A percentile compares a stretch with the other conserved stretches of the same genome.
Evolutionary conservation across 1,284 basidiomycete genomes (phyloP).

Genomic region (Trichosporon sp.): DNA sequence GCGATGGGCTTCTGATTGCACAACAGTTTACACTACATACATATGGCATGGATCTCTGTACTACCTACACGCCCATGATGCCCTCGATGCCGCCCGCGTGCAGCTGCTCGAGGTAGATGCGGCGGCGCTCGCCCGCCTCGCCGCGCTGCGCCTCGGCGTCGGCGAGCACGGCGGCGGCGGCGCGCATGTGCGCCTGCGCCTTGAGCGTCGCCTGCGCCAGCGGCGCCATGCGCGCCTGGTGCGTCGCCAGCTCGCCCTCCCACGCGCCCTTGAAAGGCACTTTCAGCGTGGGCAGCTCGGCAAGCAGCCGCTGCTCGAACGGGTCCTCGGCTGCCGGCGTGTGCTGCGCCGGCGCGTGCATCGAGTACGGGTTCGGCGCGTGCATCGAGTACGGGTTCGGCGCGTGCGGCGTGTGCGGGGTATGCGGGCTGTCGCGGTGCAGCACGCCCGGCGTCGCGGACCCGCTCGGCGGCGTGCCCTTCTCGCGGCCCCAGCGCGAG

Average conservation of each 20-base stretch:
- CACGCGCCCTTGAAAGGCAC: slow-evolving; percentile 30
- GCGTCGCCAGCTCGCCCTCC: slow-evolving; percentile 34
- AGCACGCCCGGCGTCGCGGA: background rate
- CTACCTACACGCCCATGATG: slow-evolving; percentile 17
- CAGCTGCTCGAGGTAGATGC: slow-evolving; percentile 31
- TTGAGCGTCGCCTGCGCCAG: slow-evolving; percentile 24
- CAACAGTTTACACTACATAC: background rate
- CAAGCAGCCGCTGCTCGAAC: slow-evolving; percentile 30
- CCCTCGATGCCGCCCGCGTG: slow-evolving; percentile 23
- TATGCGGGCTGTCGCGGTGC: slow-evolving; percentile 7
- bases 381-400: background rate
- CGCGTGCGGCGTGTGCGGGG: background rate
- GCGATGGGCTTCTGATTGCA: slow-evolving; percentile 15
- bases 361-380: slow-evolving; percentile 8
- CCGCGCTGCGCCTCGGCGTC: slow-evolving; percentile 43
- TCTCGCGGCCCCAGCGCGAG: background rate
- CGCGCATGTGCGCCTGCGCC: slow-evolving; percentile 26
- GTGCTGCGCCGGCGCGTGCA: slow-evolving; percentile 22
- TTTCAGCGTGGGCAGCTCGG: slow-evolving; percentile 32
- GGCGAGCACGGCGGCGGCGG: slow-evolving; percentile 33
- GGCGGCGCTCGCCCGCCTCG: slow-evolving; percentile 35
- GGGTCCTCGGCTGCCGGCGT: slow-evolving; percentile 9
- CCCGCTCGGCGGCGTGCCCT: background rate
- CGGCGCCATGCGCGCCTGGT: slow-evolving; percentile 21
- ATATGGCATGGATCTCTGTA: background rate